Evolutionary conservation across 2,329 filamentous ascomycete species (phyloP).

Genomic region (Penicillium sp.): DNA sequence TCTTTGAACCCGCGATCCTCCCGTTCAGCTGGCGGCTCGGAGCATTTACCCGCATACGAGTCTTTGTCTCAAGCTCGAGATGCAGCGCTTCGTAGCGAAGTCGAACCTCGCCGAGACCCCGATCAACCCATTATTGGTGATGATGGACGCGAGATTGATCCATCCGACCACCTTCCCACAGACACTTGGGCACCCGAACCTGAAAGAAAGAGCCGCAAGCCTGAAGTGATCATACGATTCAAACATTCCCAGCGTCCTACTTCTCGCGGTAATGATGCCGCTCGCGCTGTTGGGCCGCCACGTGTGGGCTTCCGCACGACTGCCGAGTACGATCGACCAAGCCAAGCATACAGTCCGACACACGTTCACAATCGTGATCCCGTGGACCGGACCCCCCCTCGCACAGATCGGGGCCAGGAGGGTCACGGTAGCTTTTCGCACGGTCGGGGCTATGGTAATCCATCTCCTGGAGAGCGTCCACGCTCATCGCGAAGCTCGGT

Average conservation of each 20-base stretch:
- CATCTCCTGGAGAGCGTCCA: slow-evolving; percentile 20
- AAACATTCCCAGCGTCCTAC: slow-evolving; percentile 33
- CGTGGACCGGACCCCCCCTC: slow-evolving; percentile 21
- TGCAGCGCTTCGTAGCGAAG: slow-evolving; percentile 32
- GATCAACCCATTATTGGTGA: slow-evolving; percentile 57
- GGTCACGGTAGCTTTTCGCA: slow-evolving; percentile 14
- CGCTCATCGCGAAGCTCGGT: slow-evolving; percentile 25
- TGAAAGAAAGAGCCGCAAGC: slow-evolving; percentile 50
- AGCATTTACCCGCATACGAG: slow-evolving; percentile 32
- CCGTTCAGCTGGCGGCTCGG: slow-evolving; percentile 27
- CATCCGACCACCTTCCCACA: slow-evolving; percentile 59
- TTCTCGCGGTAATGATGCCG: slow-evolving; percentile 16
- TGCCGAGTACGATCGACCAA: slow-evolving; percentile 12
- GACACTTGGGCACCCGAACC: slow-evolving; percentile 63
- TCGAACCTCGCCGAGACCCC: slow-evolving; percentile 36
- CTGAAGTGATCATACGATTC: slow-evolving; percentile 45
- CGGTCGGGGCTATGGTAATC: slow-evolving; percentile 19
- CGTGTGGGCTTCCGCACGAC: slow-evolving; percentile 21
- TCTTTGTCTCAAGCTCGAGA: slow-evolving; percentile 37
- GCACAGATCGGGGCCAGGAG: slow-evolving; percentile 12
- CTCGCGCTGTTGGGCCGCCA: slow-evolving; percentile 14
- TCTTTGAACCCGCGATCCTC: slow-evolving; percentile 49
- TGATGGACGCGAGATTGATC: slow-evolving; percentile 59
- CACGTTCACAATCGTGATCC: slow-evolving; percentile 13
- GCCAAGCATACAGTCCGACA: slow-evolving; percentile 13